Percentiles rank a stretch among this genome's conserved stretches.
These are phyloP conservation scores for Mucor ambiguus DNA, from an alignment of 371 early-diverging fungal species.

Conservation along the genomic window DNA sequence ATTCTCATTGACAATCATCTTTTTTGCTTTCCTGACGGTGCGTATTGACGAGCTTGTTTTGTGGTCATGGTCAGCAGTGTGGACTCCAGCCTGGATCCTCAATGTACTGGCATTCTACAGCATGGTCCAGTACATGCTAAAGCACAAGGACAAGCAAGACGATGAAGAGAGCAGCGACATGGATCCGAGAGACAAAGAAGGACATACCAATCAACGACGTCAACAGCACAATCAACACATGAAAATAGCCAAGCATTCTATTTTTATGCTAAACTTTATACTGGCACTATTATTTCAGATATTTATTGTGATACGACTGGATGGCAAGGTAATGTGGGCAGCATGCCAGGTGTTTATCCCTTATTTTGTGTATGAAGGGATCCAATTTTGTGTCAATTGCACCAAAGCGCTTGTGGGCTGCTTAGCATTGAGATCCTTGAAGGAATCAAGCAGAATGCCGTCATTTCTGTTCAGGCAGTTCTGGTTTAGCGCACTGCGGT, in stretches of 20 bases:
- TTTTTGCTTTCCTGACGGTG: slow-evolving; percentile 74
- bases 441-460: slow-evolving; percentile 2
- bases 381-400: slow-evolving; percentile 42
- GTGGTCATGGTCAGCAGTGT: slow-evolving; percentile 78
- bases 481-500: slow-evolving; percentile 62
- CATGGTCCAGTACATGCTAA: slow-evolving; percentile 22
- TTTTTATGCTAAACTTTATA: slow-evolving; percentile 32
- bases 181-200: background rate
- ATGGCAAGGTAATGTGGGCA: slow-evolving; percentile 52
- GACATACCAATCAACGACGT: slow-evolving; percentile 2
- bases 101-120: slow-evolving; percentile 46
- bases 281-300: slow-evolving; percentile 54
- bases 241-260: slow-evolving; percentile 15
- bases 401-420: slow-evolving; percentile 30
- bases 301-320: slow-evolving; percentile 55
- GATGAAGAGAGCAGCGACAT: slow-evolving; percentile 6
- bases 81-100: slow-evolving; percentile 82
- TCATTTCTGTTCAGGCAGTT: slow-evolving; percentile 47
- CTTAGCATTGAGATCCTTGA: slow-evolving; percentile 13
- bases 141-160: background rate
- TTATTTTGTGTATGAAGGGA: slow-evolving; percentile 67
- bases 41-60: slow-evolving; percentile 69
- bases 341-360: slow-evolving; percentile 69
- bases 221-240: slow-evolving; percentile 5
- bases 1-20: slow-evolving; percentile 70